These are phyloP conservation scores for Oligophagozyma castellii DNA, from an alignment of 1,139 yeast species.

Conservation along the genomic window DNA sequence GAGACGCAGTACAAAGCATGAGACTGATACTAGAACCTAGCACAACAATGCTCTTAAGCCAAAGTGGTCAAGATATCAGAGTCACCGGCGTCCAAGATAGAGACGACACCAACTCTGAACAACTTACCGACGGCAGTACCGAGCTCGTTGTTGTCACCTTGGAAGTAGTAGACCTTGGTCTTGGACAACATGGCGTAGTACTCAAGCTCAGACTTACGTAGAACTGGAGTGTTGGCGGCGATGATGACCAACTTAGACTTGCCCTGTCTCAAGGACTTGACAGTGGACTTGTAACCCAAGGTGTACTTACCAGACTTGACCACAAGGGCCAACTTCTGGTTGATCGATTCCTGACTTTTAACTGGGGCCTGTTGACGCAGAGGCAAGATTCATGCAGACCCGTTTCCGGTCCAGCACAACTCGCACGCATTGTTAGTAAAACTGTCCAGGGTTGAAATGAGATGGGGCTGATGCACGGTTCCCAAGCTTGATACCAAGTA, in stretches of 20 bases:
- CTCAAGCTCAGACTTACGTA: constrained; percentile 99
- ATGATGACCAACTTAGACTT: constrained; percentile 97
- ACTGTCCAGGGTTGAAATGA: too few relatives aligned
- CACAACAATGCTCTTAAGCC: constrained; percentile 17
- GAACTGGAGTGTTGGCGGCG: constrained; percentile 99
- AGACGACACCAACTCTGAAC: constrained; percentile 98
- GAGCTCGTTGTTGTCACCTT: constrained; percentile 99
- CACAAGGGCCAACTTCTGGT: constrained; percentile 95
- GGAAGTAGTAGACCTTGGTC: constrained; percentile 95
- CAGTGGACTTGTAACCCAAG: constrained; percentile 98
- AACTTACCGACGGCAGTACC: constrained; percentile 99
- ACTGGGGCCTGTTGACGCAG: constrained; percentile 64
- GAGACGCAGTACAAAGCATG: background rate
- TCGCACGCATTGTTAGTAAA: too few relatives aligned
- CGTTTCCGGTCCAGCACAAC: too few relatives aligned
- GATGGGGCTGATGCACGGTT: too few relatives aligned
- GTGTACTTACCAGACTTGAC: constrained; percentile 99
- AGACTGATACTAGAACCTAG: background rate
- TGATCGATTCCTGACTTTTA: constrained; percentile 84
- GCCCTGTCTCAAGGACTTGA: constrained; percentile 97
- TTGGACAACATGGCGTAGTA: constrained; percentile 99
- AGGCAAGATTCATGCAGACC: too few relatives aligned
- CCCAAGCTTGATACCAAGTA: too few relatives aligned
- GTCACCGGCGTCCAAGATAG: constrained; percentile 98
- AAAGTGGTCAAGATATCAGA: constrained; percentile 72